These are phyloP conservation scores for Vachellia collinsii DNA, from an alignment of 306 rosid genomes.

Conservation along the genomic window DNA sequence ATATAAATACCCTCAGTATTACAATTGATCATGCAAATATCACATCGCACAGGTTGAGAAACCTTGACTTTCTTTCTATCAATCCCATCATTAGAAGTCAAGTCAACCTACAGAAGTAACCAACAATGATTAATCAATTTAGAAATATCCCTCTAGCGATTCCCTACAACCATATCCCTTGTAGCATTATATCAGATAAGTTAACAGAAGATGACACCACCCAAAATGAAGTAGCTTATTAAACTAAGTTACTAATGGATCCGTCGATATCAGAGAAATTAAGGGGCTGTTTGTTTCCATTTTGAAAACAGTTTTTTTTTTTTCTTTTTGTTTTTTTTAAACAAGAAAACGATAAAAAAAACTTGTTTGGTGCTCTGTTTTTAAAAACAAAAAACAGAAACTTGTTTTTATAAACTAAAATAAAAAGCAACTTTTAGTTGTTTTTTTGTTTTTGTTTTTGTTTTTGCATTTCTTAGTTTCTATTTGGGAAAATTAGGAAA, in stretches of 20 bases:
- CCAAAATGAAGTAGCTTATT: background rate
- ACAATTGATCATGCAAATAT: slow-evolving; percentile 63
- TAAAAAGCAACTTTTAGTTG: too few relatives aligned
- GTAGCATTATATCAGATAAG: background rate
- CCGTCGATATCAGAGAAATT: background rate
- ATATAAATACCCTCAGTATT: slow-evolving; percentile 57
- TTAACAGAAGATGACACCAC: background rate
- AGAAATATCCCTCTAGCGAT: background rate
- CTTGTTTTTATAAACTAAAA: too few relatives aligned
- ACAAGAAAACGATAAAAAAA: too few relatives aligned
- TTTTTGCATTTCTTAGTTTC: too few relatives aligned
- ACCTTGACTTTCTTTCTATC: slow-evolving; percentile 55
- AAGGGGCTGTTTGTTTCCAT: too few relatives aligned
- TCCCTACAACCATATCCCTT: background rate
- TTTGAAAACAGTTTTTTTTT: too few relatives aligned
- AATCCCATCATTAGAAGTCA: slow-evolving; percentile 44
- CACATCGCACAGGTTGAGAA: slow-evolving; percentile 65
- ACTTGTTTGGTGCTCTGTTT: too few relatives aligned
- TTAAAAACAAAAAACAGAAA: too few relatives aligned
- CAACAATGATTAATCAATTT: slow-evolving; percentile 22
- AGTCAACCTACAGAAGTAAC: slow-evolving; percentile 47
- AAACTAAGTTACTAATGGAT: background rate
- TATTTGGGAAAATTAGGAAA: too few relatives aligned
- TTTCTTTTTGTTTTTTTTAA: too few relatives aligned
- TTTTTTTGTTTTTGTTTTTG: too few relatives aligned